Base-by-base conservation (phyloP, 192 early-diverging fungal species). In the Umbelopsis sp. region DNA sequence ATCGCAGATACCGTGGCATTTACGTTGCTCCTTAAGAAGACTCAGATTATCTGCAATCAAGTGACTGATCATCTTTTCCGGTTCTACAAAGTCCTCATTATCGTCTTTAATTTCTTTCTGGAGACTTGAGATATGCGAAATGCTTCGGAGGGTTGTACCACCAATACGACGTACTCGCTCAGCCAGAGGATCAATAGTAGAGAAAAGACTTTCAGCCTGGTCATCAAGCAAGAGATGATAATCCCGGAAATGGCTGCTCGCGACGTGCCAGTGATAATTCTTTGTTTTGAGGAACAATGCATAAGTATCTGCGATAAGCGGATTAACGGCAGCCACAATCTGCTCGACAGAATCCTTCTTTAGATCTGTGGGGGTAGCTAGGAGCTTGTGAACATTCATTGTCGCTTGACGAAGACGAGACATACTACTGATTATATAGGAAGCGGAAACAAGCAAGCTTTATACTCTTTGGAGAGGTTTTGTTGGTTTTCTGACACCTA, bases 101-200 rank as follows among this genome's bases (percentile, higher is more conserved):
- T 69, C 68, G 16, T 69, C 68, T 11, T 53, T 69, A n/a, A 69
- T 53, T 2, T 21, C 35, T n/a, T 61, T 61, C n/a, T 69, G 68
- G 4, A 69, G 18, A 25, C 46, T 49, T 10, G 68, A 23, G 15
- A 69, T 69, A 33, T 69, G 68, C 11, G 68, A 69, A 11, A 69
- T 50, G 30, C 46, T 49, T 16, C 68, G 68, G 45, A 69, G 52
- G 0, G 68, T 69, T 12, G 49, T 51, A 18, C 49, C 68, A 15
- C 68, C 68, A 69, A 69, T 69, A 7, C 68, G 47, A 35, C 68
- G 68, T n/a, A 69, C 30, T 33, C 68, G 68, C 30, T 69, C 68
- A 49, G 68, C 68, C 11, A 69, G 33, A 10, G 68, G 68, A 6
- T 69, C 68, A 21, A 69, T 50, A 23, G 21, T 49, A 10, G 9